These are phyloP conservation scores for Streptanthus diversifolius DNA, from an alignment of 345 rosid species.

Conservation along the genomic window DNA sequence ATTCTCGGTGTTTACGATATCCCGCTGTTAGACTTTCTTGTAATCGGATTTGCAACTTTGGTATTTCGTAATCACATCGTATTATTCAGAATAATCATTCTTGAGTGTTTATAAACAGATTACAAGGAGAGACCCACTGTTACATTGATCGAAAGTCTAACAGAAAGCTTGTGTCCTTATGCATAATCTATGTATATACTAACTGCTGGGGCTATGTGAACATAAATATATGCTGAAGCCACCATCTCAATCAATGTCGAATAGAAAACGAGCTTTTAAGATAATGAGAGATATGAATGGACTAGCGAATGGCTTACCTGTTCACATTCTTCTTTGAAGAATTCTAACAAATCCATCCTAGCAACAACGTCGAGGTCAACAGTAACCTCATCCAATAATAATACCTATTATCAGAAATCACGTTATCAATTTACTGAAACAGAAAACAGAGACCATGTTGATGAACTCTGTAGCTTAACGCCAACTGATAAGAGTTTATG, in stretches of 20 bases:
- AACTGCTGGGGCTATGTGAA: neutral
- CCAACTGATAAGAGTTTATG: neutral
- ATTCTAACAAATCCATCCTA: slow-evolving; percentile 84
- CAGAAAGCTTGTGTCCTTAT: neutral
- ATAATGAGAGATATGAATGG: neutral
- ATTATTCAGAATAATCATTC: no score
- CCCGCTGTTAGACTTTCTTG: no score
- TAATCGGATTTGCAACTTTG: no score
- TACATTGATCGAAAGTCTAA: no score
- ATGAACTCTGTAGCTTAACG: neutral
- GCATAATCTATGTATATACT: neutral
- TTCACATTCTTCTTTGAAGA: slow-evolving; percentile 88
- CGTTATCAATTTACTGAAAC: neutral
- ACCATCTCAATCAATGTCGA: no score
- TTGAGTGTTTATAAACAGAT: no score
- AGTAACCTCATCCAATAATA: slow-evolving; percentile 89
- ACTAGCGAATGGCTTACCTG: slow-evolving; percentile 42
- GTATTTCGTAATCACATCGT: no score
- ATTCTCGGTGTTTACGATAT: no score
- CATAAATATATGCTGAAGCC: neutral
- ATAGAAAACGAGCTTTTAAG: no score
- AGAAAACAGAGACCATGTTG: neutral
- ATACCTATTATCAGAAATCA: slow-evolving; percentile 49
- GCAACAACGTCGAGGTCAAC: slow-evolving; percentile 96
- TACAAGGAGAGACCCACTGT: no score